A percentile compares a stretch with the other conserved stretches of the same genome.
These are phyloP conservation scores for Clonostachys rosea DNA, from an alignment of 2,329 filamentous ascomycete species.

Conservation along the genomic window DNA sequence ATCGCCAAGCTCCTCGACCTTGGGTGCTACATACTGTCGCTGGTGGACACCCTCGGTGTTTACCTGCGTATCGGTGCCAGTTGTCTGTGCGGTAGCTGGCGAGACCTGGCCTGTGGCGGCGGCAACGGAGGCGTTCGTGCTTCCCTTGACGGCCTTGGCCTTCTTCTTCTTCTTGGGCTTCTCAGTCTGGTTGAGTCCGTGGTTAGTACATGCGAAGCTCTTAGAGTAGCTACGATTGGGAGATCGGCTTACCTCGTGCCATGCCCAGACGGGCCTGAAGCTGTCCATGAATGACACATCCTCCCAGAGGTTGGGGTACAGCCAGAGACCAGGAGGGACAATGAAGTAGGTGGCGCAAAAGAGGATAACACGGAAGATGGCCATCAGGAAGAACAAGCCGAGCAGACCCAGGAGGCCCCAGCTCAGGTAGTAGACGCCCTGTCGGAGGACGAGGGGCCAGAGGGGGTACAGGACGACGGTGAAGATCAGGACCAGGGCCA, in stretches of 20 bases:
- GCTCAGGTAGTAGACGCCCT: conserved; percentile 95
- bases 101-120: conserved; percentile 47
- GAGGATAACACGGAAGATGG: conserved; percentile 90
- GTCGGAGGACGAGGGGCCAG: conserved; percentile 86
- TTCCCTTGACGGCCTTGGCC: conserved; percentile 26
- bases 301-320: conserved; percentile 97
- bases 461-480: conserved; percentile 90
- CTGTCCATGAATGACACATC: conserved; percentile 98
- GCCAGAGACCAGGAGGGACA: conserved; percentile 85
- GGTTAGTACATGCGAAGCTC: not conserved
- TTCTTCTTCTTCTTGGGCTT: conserved; percentile 54
- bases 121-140: conserved; percentile 37
- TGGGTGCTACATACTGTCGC: conserved; percentile 43
- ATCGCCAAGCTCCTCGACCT: conserved; percentile 47
- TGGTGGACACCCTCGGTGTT: conserved; percentile 34
- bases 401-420: conserved; percentile 89
- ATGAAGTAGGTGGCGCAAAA: conserved; percentile 91
- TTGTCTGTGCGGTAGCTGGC: conserved; percentile 50
- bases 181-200: conserved; percentile 12
- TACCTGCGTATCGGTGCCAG: conserved; percentile 50
- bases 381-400: conserved; percentile 94
- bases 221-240: not conserved
- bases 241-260: conserved; percentile 76
- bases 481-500: conserved; percentile 80
- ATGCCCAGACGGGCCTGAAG: conserved; percentile 94